Evolutionary conservation across 2,329 filamentous ascomycete species (phyloP).

Genomic region (Eutypella sp.): DNA sequence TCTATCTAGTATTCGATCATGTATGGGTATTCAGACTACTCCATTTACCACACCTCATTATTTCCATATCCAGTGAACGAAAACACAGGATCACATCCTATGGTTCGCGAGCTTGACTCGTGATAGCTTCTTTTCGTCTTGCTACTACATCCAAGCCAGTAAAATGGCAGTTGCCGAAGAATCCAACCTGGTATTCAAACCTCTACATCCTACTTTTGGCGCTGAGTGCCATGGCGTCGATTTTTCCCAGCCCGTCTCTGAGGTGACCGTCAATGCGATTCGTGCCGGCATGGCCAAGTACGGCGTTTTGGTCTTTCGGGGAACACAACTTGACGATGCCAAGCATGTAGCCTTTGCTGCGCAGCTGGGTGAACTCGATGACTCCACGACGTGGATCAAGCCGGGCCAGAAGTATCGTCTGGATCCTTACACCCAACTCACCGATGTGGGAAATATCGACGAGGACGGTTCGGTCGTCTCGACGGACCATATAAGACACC

Average conservation of each 20-base stretch:
- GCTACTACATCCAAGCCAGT: background rate
- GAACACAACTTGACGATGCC: slow-evolving; percentile 1
- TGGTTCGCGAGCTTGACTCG: background rate
- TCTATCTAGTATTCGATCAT: background rate
- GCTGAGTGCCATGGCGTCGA: background rate
- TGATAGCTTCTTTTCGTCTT: background rate
- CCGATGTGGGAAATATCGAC: slow-evolving; percentile 2
- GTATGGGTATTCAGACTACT: background rate
- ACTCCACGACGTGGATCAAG: slow-evolving; percentile 1
- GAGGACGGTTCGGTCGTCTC: background rate
- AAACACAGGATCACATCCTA: background rate
- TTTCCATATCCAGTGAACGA: background rate
- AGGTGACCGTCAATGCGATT: background rate
- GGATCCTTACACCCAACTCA: background rate
- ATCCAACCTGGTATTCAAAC: background rate
- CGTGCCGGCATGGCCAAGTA: slow-evolving; percentile 2
- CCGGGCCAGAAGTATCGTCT: background rate
- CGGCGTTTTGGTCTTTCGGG: slow-evolving; percentile 1
- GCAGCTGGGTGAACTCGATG: slow-evolving; percentile 1
- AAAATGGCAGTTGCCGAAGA: background rate
- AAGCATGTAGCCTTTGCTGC: background rate
- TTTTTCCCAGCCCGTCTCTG: background rate
- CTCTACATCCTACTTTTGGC: background rate
- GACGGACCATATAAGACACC: background rate
- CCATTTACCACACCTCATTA: background rate